These are phyloP conservation scores for Epichloe uncinata DNA, from an alignment of 2,329 filamentous ascomycete species.

Conservation along the genomic window DNA sequence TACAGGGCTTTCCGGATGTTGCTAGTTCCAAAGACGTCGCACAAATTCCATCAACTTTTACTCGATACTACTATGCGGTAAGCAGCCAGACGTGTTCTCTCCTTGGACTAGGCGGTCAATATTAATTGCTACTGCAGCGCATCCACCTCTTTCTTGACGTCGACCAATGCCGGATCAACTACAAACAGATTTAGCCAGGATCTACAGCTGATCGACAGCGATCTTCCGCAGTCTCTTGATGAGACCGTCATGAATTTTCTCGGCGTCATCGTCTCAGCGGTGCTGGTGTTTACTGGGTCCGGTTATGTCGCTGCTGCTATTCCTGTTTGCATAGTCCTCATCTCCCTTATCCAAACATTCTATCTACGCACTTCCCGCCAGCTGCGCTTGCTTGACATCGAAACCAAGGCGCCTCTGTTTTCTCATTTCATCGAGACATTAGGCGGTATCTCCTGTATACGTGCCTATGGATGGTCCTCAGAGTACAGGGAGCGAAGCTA, in stretches of 20 bases:
- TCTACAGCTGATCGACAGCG: conserved; percentile 23
- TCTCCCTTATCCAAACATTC: conserved; percentile 17
- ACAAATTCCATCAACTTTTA: conserved; percentile 10
- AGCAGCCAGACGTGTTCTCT: background rate
- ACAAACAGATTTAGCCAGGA: conserved; percentile 28
- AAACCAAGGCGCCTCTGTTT: conserved; percentile 17
- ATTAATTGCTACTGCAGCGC: conserved; percentile 4
- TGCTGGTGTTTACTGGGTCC: conserved; percentile 32
- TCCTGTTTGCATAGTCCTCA: conserved; percentile 20
- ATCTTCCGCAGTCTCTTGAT: conserved; percentile 19
- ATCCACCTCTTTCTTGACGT: conserved; percentile 21
- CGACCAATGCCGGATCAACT: conserved; percentile 21
- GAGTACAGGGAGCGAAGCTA: conserved; percentile 10
- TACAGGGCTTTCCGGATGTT: conserved; percentile 11
- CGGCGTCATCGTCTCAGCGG: conserved; percentile 14
- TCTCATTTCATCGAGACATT: conserved; percentile 16
- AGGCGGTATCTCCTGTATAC: conserved; percentile 15
- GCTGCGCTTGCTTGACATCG: conserved; percentile 17
- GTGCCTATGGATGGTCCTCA: conserved; percentile 21
- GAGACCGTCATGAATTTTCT: conserved; percentile 13
- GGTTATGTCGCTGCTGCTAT: conserved; percentile 31
- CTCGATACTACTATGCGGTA: conserved; percentile 19
- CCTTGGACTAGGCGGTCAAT: background rate
- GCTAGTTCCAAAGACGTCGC: conserved; percentile 16
- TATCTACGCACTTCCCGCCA: conserved; percentile 21